phyloP scores from a whole-genome alignment of 2,329 filamentous ascomycete species.

The Macrophomina pseudophaseolina region DNA sequence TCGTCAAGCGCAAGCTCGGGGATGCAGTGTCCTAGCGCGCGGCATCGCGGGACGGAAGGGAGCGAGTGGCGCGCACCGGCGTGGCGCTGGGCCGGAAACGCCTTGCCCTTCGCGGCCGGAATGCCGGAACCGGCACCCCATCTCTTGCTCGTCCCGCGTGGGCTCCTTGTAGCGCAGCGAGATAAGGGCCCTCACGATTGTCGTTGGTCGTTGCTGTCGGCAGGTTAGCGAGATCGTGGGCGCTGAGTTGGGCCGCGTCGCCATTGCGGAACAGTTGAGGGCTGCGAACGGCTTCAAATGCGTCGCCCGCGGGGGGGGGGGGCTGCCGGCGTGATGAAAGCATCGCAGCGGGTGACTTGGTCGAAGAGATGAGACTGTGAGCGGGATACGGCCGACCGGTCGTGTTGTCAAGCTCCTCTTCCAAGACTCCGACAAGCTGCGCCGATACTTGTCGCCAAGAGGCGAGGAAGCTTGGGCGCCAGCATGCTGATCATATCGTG shows the following conservation, averaged over 20 bases:
- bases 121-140: not conserved
- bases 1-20: not conserved
- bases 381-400: not conserved
- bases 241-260: not conserved
- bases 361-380: not conserved
- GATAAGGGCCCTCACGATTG: not conserved
- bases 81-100: not conserved
- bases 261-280: not conserved
- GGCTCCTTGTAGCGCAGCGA: not conserved
- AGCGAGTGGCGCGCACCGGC: not conserved
- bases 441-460: slow-evolving; percentile 6
- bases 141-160: not conserved
- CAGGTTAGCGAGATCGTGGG: not conserved
- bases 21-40: not conserved
- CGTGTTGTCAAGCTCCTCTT: slow-evolving; percentile 11
- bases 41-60: not conserved
- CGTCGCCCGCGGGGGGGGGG: too few species aligned
- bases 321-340: not conserved
- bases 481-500: too few species aligned
- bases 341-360: not conserved
- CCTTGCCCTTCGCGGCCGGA: not conserved
- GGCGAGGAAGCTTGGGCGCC: not conserved
- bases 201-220: not conserved
- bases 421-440: not conserved
- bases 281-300: not conserved